Evolutionary conservation across 805 yeast species (phyloP).

Genomic region (Diddensiella santjacobensis): DNA sequence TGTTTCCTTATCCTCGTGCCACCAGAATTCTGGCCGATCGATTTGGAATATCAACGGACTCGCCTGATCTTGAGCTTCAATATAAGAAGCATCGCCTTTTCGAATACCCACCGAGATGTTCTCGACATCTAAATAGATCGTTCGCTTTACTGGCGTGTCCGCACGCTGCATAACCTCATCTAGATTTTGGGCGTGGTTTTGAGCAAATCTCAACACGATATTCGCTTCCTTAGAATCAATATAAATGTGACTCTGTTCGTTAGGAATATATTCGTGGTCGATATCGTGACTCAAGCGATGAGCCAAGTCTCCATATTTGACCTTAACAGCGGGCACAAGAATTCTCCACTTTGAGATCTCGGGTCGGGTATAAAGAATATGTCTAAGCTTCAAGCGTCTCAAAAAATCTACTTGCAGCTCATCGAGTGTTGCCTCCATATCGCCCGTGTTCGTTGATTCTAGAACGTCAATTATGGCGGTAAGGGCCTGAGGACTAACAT

Average conservation of each 20-base stretch:
- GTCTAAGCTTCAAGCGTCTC: conserved; percentile 36
- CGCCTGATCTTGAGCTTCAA: conserved; percentile 8
- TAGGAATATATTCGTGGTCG: background rate
- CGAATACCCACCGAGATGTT: conserved; percentile 25
- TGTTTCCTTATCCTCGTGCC: conserved; percentile 21
- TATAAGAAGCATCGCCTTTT: conserved; percentile 11
- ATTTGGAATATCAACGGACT: conserved; percentile 30
- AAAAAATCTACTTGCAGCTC: conserved; percentile 59
- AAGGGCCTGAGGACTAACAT: conserved; percentile 45
- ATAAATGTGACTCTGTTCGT: conserved; percentile 19
- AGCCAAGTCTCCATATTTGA: conserved; percentile 17
- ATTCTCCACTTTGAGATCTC: conserved; percentile 45
- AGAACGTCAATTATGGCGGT: conserved; percentile 38
- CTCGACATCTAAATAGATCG: conserved; percentile 20
- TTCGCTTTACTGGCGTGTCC: conserved; percentile 13
- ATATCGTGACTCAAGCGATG: background rate
- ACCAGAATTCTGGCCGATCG: conserved; percentile 35
- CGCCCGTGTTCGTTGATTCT: conserved; percentile 35
- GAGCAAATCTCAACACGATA: conserved; percentile 17
- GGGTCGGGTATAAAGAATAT: conserved; percentile 33
- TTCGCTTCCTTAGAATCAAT: conserved; percentile 17
- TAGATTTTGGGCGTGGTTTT: conserved; percentile 12
- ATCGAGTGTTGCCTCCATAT: conserved; percentile 56
- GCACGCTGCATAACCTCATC: conserved; percentile 20
- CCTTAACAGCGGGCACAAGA: conserved; percentile 40